Percentiles rank a stretch among this genome's conserved stretches.
Conservation (phyloP, 2,329 filamentous ascomycete genomes). For the Penicillium aurantiogriseum region DNA sequence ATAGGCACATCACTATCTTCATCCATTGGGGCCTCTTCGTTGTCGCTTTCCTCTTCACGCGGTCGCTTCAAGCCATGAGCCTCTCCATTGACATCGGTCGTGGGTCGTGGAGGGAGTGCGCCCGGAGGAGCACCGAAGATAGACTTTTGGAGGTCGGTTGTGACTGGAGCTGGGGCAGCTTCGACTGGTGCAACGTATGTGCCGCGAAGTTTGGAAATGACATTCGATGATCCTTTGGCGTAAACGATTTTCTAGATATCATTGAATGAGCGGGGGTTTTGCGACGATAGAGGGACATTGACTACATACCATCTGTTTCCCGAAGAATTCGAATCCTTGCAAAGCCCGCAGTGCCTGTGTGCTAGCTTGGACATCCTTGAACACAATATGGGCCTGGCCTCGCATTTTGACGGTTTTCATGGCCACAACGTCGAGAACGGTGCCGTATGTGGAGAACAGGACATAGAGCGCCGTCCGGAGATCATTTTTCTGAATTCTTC, state of each 20-base stretch:
- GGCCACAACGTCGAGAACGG: conserved; percentile 86
- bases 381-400: conserved; percentile 91
- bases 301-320: conserved; percentile 72
- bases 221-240: conserved; percentile 83
- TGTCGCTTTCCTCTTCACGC: conserved; percentile 62
- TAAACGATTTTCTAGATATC: conserved; percentile 76
- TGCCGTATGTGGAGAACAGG: conserved; percentile 89
- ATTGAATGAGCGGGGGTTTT: conserved; percentile 6
- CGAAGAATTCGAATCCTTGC: conserved; percentile 82
- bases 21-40: conserved; percentile 57
- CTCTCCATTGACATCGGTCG: conserved; percentile 47
- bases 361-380: conserved; percentile 83
- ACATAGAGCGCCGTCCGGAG: conserved; percentile 85
- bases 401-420: conserved; percentile 90
- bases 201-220: conserved; percentile 86
- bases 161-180: conserved; percentile 52
- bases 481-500: conserved; percentile 78
- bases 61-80: conserved; percentile 65
- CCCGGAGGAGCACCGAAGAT: conserved; percentile 67
- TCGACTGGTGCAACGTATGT: conserved; percentile 70
- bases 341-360: conserved; percentile 90
- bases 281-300: background rate
- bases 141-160: conserved; percentile 73
- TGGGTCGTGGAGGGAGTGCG: conserved; percentile 51
- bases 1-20: conserved; percentile 69